These are phyloP conservation scores for Colletotrichum tabaci DNA, from an alignment of 2,329 filamentous ascomycete species.

Conservation along the genomic window DNA sequence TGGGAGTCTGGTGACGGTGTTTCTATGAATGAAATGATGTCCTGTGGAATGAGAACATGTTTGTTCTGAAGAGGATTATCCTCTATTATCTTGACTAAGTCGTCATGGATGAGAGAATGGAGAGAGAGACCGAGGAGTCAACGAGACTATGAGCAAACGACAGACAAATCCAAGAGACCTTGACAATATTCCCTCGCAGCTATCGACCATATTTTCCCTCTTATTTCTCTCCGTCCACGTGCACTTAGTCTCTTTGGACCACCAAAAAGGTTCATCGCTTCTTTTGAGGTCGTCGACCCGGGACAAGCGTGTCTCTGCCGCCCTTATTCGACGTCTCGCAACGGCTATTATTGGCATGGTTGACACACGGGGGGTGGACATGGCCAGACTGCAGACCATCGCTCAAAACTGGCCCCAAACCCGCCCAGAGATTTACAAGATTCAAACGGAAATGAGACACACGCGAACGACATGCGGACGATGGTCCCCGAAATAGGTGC, in stretches of 20 bases:
- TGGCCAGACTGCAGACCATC: background rate
- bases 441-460: conserved; percentile 40
- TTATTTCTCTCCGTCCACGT: background rate
- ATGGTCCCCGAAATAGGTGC: conserved; percentile 19
- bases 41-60: background rate
- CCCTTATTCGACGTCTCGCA: background rate
- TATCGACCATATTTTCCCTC: background rate
- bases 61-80: background rate
- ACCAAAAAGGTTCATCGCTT: background rate
- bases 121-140: too few species aligned
- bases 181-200: background rate
- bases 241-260: background rate
- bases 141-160: background rate
- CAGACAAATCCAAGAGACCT: background rate
- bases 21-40: background rate
- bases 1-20: conserved; percentile 1
- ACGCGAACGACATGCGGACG: conserved; percentile 29
- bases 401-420: background rate
- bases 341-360: conserved; percentile 21
- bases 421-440: conserved; percentile 12
- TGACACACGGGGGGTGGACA: background rate
- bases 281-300: conserved; percentile 5
- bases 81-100: background rate
- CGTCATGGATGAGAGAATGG: background rate
- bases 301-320: background rate